A percentile compares a stretch with the other conserved stretches of the same genome.
Evolutionary conservation across 345 rosid species (phyloP).

Genomic region (Firmiana major): DNA sequence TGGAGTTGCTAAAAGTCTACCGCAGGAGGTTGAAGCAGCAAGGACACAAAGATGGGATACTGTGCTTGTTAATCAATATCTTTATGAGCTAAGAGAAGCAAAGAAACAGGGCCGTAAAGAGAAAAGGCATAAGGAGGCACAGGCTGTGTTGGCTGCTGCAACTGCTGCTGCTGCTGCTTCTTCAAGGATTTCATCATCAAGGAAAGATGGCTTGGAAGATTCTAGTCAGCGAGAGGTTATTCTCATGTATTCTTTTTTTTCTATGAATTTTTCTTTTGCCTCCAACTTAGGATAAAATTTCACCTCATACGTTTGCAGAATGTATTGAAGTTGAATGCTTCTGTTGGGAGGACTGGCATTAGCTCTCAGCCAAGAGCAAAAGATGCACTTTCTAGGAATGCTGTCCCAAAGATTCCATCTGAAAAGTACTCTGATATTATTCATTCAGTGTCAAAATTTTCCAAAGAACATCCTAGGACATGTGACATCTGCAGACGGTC

Average conservation of each 20-base stretch:
- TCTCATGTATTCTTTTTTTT: slow-evolving; percentile 14
- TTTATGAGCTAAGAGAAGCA: slow-evolving; percentile 76
- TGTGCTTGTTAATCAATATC: slow-evolving; percentile 75
- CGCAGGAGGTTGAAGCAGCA: slow-evolving; percentile 67
- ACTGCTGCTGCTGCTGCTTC: slow-evolving; percentile 98
- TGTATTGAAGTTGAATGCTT: slow-evolving; percentile 42
- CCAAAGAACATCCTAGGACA: slow-evolving; percentile 65
- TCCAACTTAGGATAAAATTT: background rate
- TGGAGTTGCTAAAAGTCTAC: slow-evolving; percentile 53
- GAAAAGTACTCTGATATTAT: slow-evolving; percentile 56
- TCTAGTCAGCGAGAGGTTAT: slow-evolving; percentile 65
- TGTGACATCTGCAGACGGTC: slow-evolving; percentile 93
- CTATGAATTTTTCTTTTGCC: background rate
- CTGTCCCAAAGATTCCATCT: slow-evolving; percentile 45
- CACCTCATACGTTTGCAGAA: slow-evolving; percentile 33
- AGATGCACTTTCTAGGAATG: slow-evolving; percentile 59
- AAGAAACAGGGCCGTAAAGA: slow-evolving; percentile 97
- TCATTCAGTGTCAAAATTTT: slow-evolving; percentile 44
- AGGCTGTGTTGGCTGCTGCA: slow-evolving; percentile 97
- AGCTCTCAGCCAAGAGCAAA: slow-evolving; percentile 54
- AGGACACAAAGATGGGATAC: slow-evolving; percentile 72
- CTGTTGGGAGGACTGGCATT: slow-evolving; percentile 52
- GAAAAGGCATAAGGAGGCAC: slow-evolving; percentile 90
- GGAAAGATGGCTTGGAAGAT: slow-evolving; percentile 81
- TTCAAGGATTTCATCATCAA: slow-evolving; percentile 70